These are phyloP conservation scores for Boletus sp. DNA, from an alignment of 1,284 basidiomycete genomes.

Conservation along the genomic window DNA sequence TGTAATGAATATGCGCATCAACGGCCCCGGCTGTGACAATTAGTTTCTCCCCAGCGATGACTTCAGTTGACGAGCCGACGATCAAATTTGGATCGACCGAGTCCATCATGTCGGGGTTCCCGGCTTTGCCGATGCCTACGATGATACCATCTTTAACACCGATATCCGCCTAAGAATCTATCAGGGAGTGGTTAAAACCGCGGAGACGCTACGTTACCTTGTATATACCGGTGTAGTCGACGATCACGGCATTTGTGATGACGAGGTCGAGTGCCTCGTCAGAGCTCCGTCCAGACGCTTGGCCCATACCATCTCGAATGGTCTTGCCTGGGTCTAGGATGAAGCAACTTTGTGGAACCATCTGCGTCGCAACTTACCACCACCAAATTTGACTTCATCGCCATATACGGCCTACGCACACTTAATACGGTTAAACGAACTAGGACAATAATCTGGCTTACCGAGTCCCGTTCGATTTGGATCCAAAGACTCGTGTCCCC, in stretches of 20 bases:
- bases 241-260: slow-evolving; percentile 91
- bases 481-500: slow-evolving; percentile 94
- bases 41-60: slow-evolving; percentile 92
- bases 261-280: slow-evolving; percentile 82
- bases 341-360: slow-evolving; percentile 7
- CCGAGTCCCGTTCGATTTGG: slow-evolving; percentile 88
- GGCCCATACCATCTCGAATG: slow-evolving; percentile 96
- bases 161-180: slow-evolving; percentile 79
- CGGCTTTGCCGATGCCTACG: slow-evolving; percentile 91
- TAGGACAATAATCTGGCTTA: slow-evolving; percentile 30
- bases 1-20: slow-evolving; percentile 92
- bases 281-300: slow-evolving; percentile 75
- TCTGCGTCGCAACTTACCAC: slow-evolving; percentile 49
- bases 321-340: slow-evolving; percentile 64
- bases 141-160: slow-evolving; percentile 88
- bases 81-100: slow-evolving; percentile 74
- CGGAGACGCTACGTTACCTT: slow-evolving; percentile 53
- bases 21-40: slow-evolving; percentile 94
- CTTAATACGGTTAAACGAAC: neutral
- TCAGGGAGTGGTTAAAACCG: neutral
- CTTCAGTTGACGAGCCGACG: slow-evolving; percentile 88
- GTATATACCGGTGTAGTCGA: slow-evolving; percentile 96
- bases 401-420: slow-evolving; percentile 70
- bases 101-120: slow-evolving; percentile 95
- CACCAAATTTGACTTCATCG: slow-evolving; percentile 98